A percentile compares a stretch with the other conserved stretches of the same genome.
phyloP scores from a whole-genome alignment of 805 yeast species.

The Suhomyces xylopsoci region DNA sequence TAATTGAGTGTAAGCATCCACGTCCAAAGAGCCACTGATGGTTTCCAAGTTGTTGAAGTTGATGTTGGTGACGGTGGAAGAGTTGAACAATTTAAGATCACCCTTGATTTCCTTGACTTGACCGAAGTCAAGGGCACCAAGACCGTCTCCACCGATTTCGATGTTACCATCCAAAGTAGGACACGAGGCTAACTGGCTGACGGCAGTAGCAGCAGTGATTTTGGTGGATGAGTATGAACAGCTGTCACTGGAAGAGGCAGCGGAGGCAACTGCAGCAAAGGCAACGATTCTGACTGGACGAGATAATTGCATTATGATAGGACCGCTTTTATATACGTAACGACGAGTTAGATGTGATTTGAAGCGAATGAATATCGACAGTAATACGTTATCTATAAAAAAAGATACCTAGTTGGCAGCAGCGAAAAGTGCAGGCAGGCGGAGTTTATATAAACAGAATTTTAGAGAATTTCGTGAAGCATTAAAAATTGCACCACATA shows the following conservation, averaged over 20 bases:
- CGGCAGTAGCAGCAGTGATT: constrained; percentile 37
- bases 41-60: constrained; percentile 26
- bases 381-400: background rate
- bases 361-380: background rate
- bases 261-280: constrained; percentile 7
- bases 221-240: constrained; percentile 39
- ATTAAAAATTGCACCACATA: background rate
- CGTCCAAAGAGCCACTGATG: constrained; percentile 34
- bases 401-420: background rate
- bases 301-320: constrained; percentile 6
- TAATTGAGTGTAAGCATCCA: constrained; percentile 40
- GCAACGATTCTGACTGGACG: constrained; percentile 3
- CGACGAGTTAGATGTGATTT: background rate
- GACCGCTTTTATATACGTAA: background rate
- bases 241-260: constrained; percentile 13
- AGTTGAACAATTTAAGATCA: constrained; percentile 35
- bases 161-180: constrained; percentile 41
- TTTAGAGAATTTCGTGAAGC: background rate
- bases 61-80: constrained; percentile 35
- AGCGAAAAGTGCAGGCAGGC: background rate
- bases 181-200: constrained; percentile 33
- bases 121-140: constrained; percentile 20
- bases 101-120: constrained; percentile 19
- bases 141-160: constrained; percentile 28
- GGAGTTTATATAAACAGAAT: background rate